Conservation (phyloP, 2,329 filamentous ascomycete genomes). For the Sclerotiophoma versabilis region DNA sequence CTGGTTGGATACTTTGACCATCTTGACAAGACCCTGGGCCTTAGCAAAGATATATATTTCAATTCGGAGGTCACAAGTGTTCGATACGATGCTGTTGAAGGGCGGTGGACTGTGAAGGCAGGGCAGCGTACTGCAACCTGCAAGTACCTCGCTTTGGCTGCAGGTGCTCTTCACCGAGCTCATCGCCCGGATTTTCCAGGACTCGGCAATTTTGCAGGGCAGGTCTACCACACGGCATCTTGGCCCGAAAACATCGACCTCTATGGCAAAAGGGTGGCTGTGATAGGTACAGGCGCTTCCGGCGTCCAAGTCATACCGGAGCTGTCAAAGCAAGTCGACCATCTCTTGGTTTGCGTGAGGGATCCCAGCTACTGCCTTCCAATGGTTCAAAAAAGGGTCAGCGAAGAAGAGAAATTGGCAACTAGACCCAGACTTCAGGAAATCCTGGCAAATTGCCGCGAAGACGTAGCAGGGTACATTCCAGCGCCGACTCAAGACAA, state of each 20-base stretch:
- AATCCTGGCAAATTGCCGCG: conserved; percentile 23
- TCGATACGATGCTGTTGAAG: no score
- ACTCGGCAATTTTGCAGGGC: conserved; percentile 28
- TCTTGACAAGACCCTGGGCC: conserved; percentile 26
- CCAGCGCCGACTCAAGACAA: conserved; percentile 22
- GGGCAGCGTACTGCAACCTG: conserved; percentile 54
- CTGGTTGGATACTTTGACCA: conserved; percentile 37
- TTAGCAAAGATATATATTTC: conserved; percentile 47
- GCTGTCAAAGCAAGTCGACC: conserved; percentile 27
- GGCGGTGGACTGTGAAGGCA: no score
- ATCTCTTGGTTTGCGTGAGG: conserved; percentile 31
- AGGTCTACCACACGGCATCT: conserved; percentile 27
- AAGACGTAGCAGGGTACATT: conserved; percentile 16
- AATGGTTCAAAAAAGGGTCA: conserved; percentile 31
- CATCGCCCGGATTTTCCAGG: no score
- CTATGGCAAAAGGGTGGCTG: conserved; percentile 31
- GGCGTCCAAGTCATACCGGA: conserved; percentile 40
- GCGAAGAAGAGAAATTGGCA: conserved; percentile 25
- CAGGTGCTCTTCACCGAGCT: no score
- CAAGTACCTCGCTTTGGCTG: conserved; percentile 26
- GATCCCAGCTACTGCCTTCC: conserved; percentile 36
- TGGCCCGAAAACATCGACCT: conserved; percentile 48
- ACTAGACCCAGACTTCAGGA: conserved; percentile 38
- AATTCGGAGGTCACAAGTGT: conserved; percentile 53
- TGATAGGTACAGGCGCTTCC: conserved; percentile 39